A percentile compares a stretch with the other conserved stretches of the same genome.
phyloP scores from a whole-genome alignment of 306 rosid species.

The Inga leiocalycina region DNA sequence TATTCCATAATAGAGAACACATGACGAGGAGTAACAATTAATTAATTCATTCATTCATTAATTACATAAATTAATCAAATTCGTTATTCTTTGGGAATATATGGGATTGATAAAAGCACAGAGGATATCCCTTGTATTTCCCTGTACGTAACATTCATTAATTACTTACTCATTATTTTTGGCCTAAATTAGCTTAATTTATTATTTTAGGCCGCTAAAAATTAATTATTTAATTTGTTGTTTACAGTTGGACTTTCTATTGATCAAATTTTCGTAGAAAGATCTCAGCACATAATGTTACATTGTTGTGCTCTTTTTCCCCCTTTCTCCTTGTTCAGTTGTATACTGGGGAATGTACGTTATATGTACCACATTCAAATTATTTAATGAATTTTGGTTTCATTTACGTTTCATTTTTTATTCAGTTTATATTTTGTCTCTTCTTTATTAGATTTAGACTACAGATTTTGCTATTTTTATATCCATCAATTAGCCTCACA shows the following conservation, averaged over 20 bases:
- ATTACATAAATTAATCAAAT: not conserved
- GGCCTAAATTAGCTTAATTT: constrained; percentile 38
- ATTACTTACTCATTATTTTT: constrained; percentile 29
- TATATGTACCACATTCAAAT: constrained; percentile 16
- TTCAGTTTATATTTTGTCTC: not conserved
- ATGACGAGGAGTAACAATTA: not conserved
- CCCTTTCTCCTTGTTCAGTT: not conserved
- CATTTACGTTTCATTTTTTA: not conserved
- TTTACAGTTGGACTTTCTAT: not conserved
- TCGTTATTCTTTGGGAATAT: constrained; percentile 18
- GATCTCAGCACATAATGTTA: not conserved
- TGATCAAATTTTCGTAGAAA: not conserved
- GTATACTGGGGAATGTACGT: constrained; percentile 12
- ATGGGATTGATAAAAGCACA: constrained; percentile 23
- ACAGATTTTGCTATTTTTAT: not conserved
- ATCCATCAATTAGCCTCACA: not conserved
- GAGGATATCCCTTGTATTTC: constrained; percentile 17
- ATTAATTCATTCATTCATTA: not conserved
- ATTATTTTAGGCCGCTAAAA: constrained; percentile 26
- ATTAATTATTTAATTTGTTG: constrained; percentile 30
- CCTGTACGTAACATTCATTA: not conserved
- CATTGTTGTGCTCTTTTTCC: not conserved
- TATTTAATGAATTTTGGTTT: not conserved
- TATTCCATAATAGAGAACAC: not conserved
- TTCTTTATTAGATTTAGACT: not conserved